Base-by-base conservation (phyloP, 1,284 basidiomycete species). In the Hypsizygus ulmarius region DNA sequence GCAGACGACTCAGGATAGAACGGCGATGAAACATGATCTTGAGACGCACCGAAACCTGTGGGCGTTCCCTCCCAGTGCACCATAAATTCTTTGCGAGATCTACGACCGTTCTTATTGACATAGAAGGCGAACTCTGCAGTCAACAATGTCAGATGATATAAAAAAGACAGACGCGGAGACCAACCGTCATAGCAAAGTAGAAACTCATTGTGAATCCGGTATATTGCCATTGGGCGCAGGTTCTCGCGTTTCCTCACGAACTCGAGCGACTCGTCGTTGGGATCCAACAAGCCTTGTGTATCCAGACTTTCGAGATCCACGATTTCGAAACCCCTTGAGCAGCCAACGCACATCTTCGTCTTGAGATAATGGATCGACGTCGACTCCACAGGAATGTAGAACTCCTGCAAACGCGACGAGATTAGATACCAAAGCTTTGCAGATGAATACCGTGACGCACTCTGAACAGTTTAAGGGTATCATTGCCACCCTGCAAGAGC, bases 301-400 rank as follows among this genome's bases (percentile, higher is more conserved):
- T 99, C 97, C 65, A 99, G 75, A 47, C 90, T 97, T 66, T 98
- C 95, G 42, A 98, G 79, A 68, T 99, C 97, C 56, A 99, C 94
- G 58, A 99, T 98, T 72, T 99, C 97, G 65, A 99, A 99, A n/a
- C 97, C 97, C 64, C 94, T 91, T 11, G 94, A 93, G 64, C 94
- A 97, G 1, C 96, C 97, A 10, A 99, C 91, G 64, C 97, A 99
- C 50, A 99, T 82, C 72, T 91, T 93, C 46, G 95, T 97, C 76
- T 97, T 97, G 59, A 99, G 79, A 73, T 97, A 98, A 70, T 98
- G 94, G 41, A 99, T 91, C 7, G 94, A 97, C 54, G 85, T 93
- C 42, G 93, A 96, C 68, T 98, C 95, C 12, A 97, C 93, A 0
- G 97, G 96, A 50, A 99, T 97, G 68, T 99, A 99, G 70, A 99